Base-by-base conservation (phyloP, 768 basidiomycete species). In the Trametes punicea region DNA sequence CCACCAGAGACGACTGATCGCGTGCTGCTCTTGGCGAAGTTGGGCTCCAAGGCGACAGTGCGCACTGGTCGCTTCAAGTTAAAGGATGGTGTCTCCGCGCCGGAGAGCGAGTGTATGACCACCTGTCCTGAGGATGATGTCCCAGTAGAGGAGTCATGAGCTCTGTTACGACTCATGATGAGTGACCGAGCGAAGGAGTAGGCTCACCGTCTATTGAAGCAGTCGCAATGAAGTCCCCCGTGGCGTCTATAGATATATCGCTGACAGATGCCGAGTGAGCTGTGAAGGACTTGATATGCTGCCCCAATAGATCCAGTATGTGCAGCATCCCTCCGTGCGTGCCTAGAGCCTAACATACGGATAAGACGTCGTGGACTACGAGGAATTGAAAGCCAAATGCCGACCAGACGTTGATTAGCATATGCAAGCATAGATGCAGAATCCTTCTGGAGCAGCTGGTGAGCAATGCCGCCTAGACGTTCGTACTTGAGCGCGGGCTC, bases 261-360 rank as follows among this genome's bases (percentile, higher is more conserved):
- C 84, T 81, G 52, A 98, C 77, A 10, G 91, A 91, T 0, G 95
- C 95, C 30, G 83, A 75, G 66, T 99, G 97, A 2, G 90, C 91
- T 65, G 93, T 87, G 71, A 86, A 97, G 1, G 91, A 90, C 70
- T 93, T 95, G 71, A 94, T 79, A 40, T 88, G 83, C 52, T 84
- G 81, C 4, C 95, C 96, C 25, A 81, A 72, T 36, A 90, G 77
- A 66, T 87, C 87, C 13, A 97, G 76, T 18, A 97, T 79, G 67
- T 97, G 90, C 3, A 98, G 83, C 60, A 94, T 85, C n/a, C 96
- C 96, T 46, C 81, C 82, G 69, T 98, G 95, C 2, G 96, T 97
- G 20, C 95, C 96, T 33, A 98, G 71, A 23, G 87, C 91, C 94
- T 98, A 64, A 25, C 11, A 55, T 7, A 10, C 6, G 31, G 9